phyloP scores from a whole-genome alignment of 768 basidiomycete species.

The Leccinum variicolor region DNA sequence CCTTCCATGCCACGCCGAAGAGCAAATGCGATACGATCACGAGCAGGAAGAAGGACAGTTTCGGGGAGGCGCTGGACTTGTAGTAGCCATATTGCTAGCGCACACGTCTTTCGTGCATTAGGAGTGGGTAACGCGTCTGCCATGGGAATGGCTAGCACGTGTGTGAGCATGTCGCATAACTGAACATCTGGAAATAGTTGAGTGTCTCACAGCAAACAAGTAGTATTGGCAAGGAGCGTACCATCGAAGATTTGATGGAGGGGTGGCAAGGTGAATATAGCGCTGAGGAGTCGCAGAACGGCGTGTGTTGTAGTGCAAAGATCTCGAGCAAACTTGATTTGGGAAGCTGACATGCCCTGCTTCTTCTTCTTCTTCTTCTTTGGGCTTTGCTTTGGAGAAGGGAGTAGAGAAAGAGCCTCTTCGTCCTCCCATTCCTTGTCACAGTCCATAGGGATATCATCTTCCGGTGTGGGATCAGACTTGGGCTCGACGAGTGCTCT shows the following conservation, averaged over 20 bases:
- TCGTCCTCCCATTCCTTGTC: constrained; percentile 27
- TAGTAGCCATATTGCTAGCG: constrained; percentile 70
- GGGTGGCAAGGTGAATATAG: constrained; percentile 58
- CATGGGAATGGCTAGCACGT: constrained; percentile 69
- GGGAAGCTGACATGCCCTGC: constrained; percentile 69
- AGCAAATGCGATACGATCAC: constrained; percentile 66
- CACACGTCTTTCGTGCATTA: constrained; percentile 84
- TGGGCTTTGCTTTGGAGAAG: constrained; percentile 70
- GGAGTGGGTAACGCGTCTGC: constrained; percentile 69
- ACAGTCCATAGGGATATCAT: constrained; percentile 22
- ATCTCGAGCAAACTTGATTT: constrained; percentile 77
- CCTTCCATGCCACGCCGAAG: constrained; percentile 77
- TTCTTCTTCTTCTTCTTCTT: constrained; percentile 48
- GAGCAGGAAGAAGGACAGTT: constrained; percentile 56
- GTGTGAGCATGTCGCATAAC: constrained; percentile 55
- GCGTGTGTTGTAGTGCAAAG: constrained; percentile 71
- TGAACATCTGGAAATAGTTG: constrained; percentile 46
- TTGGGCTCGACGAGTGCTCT: constrained; percentile 62
- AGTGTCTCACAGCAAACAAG: constrained; percentile 3
- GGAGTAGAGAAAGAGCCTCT: constrained; percentile 39
- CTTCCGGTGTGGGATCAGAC: constrained; percentile 16
- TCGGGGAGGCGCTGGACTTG: constrained; percentile 68
- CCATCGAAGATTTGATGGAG: constrained; percentile 61
- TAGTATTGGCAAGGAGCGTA: constrained; percentile 29
- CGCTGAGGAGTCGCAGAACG: constrained; percentile 61